phyloP scores from a whole-genome alignment of 2,329 filamentous ascomycete species.

The Curvularia sp. region DNA sequence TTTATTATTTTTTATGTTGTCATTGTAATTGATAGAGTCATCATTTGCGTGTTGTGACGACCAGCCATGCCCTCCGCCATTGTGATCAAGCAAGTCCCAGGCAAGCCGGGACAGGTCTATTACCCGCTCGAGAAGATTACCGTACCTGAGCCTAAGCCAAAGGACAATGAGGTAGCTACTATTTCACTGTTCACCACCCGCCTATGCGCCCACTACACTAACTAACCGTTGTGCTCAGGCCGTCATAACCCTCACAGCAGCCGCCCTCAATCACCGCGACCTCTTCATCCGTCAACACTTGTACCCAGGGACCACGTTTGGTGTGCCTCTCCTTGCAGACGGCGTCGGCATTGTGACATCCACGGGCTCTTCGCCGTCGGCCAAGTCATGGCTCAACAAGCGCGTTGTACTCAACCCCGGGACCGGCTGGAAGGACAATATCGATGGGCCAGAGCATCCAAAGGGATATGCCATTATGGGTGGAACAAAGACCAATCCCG shows the following conservation, averaged over 20 bases:
- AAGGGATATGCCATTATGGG: slow-evolving; percentile 70
- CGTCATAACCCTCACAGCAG: slow-evolving; percentile 76
- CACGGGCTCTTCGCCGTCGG: slow-evolving; percentile 63
- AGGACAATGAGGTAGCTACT: slow-evolving; percentile 39
- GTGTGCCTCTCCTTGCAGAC: slow-evolving; percentile 80
- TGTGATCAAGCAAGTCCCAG: slow-evolving; percentile 72
- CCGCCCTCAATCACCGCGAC: slow-evolving; percentile 92
- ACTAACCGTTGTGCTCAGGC: slow-evolving; percentile 63
- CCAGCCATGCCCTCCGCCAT: slow-evolving; percentile 61
- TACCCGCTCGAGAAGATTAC: slow-evolving; percentile 64
- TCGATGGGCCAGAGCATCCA: slow-evolving; percentile 74
- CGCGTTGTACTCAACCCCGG: slow-evolving; percentile 80
- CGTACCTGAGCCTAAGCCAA: slow-evolving; percentile 37
- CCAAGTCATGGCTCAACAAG: slow-evolving; percentile 66
- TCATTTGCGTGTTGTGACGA: not conserved
- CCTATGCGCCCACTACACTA: not conserved
- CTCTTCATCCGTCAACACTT: slow-evolving; percentile 92
- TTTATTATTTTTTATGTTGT: not conserved
- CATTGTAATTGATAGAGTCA: not conserved
- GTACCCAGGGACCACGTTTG: slow-evolving; percentile 85
- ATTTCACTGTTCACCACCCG: too few relatives aligned
- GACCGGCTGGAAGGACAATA: slow-evolving; percentile 75
- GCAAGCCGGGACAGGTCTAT: slow-evolving; percentile 88
- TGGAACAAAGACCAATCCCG: slow-evolving; percentile 67
- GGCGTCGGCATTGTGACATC: slow-evolving; percentile 76